phyloP scores from a whole-genome alignment of 1,284 basidiomycete genomes.

The Termitomyces sp. region DNA sequence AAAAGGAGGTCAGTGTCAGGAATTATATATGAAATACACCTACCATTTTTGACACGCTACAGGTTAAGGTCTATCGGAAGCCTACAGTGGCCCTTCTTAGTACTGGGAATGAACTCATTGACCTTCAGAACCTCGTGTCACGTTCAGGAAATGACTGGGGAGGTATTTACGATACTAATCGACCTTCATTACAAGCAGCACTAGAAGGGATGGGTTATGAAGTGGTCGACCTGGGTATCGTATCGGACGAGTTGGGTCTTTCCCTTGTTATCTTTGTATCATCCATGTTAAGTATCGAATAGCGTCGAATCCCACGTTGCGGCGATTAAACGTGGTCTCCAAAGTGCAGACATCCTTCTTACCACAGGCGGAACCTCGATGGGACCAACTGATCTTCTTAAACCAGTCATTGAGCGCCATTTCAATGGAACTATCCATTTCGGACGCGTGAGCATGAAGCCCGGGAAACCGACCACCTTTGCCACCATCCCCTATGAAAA shows the following conservation, averaged over 20 bases:
- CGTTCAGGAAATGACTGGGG: slow-evolving; percentile 48
- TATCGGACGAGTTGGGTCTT: slow-evolving; percentile 58
- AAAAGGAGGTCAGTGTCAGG: slow-evolving; percentile 48
- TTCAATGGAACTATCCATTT: slow-evolving; percentile 76
- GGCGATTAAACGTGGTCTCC: slow-evolving; percentile 53
- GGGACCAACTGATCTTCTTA: slow-evolving; percentile 83
- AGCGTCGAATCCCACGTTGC: slow-evolving; percentile 61
- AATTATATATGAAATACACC: not conserved
- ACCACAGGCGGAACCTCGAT: slow-evolving; percentile 90
- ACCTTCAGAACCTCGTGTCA: slow-evolving; percentile 44
- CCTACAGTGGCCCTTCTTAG: slow-evolving; percentile 78
- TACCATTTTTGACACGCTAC: not conserved
- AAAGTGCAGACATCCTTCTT: slow-evolving; percentile 67
- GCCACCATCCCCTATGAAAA: slow-evolving; percentile 57
- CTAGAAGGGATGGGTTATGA: slow-evolving; percentile 71
- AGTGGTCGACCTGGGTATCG: slow-evolving; percentile 80
- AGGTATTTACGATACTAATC: slow-evolving; percentile 79
- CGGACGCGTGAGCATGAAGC: slow-evolving; percentile 68
- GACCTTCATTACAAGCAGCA: slow-evolving; percentile 70
- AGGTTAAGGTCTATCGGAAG: slow-evolving; percentile 66
- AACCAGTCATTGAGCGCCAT: slow-evolving; percentile 81
- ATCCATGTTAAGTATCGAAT: slow-evolving; percentile 3
- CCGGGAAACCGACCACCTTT: slow-evolving; percentile 84
- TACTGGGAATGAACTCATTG: slow-evolving; percentile 80
- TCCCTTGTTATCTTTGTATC: not conserved